Base-by-base conservation (phyloP, 2,329 filamentous ascomycete species). In the Calcarisporium arbuscula region DNA sequence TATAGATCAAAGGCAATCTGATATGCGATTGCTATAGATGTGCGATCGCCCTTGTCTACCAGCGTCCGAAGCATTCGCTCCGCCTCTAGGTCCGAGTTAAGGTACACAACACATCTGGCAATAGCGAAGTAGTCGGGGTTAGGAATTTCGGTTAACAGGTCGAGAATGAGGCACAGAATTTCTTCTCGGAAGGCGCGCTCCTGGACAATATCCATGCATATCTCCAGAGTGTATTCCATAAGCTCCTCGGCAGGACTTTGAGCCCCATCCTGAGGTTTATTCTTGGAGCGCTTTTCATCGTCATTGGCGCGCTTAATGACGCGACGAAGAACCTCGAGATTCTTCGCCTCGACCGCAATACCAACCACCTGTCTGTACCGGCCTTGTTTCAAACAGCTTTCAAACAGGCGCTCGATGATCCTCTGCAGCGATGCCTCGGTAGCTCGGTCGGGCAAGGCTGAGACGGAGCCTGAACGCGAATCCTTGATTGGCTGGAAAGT, bases 1-100 rank as follows among this genome's bases (percentile, higher is more conserved):
- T 95, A 96, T 6, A 98, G 72, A 53, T 98, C 92, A 52, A 98
- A 98, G 2, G 90, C 92, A 38, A 98, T 94, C 58, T 98, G 92
- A 59, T 96, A 98, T 14, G 92, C 92, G 32, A 86, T 82, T 15
- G 89, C 85, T 12, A 86, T 76, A 1, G 87, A 88, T 40, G 79
- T 79, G 32, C 79, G 72, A 47, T 94, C 85, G 6, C 80, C 85
- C 45, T 84, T 84, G 41, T 83, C 73, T 8, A 96, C 81, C 16
- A 98, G 73, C 47, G 86, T 81, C 33, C 76, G 76, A 27, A 98
- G 76, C 62, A 98, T 89, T 43, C 77, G 77, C 8, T 88, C 89
- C 0, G 92, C 92, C 68, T 95, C 83, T 31, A 85, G 82, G 52
- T 95, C 83, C 47, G 94, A 85, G 56, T 95, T 84, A 14, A 98